Percentiles rank a stretch among this genome's conserved stretches.
These are phyloP conservation scores for Fusarium gaditjirri DNA, from an alignment of 2,329 filamentous ascomycete species.

Conservation along the genomic window DNA sequence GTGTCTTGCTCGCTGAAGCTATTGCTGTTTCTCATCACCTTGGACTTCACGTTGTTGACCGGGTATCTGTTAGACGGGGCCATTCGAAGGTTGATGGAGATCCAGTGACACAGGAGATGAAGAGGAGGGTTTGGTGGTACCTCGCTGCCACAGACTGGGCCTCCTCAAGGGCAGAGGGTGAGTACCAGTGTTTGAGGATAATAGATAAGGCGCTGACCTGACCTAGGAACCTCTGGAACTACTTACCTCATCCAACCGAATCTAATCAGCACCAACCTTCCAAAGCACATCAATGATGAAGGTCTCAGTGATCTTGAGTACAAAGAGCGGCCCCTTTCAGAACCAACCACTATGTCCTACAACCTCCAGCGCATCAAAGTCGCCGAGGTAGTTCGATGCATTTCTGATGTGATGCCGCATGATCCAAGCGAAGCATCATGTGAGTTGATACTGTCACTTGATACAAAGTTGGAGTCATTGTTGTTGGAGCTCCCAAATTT, in stretches of 20 bases:
- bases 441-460: background rate
- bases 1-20: background rate
- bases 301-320: fast-evolving
- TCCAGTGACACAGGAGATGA: background rate
- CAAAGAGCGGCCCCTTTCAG: background rate
- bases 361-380: background rate
- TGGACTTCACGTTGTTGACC: background rate
- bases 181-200: fast-evolving
- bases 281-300: background rate
- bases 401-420: background rate
- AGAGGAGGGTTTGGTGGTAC: background rate
- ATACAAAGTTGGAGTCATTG: background rate
- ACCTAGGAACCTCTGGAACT: background rate
- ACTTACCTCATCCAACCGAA: background rate
- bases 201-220: background rate
- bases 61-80: fast-evolving
- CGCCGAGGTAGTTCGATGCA: background rate
- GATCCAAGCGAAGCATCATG: background rate
- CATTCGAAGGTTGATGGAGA: fast-evolving
- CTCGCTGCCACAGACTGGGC: background rate
- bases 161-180: background rate
- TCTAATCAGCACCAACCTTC: background rate
- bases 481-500: background rate
- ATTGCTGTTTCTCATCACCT: background rate
- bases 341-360: background rate